Base-by-base conservation (phyloP, 768 basidiomycete genomes). In the Panaeolus papilionaceus region DNA sequence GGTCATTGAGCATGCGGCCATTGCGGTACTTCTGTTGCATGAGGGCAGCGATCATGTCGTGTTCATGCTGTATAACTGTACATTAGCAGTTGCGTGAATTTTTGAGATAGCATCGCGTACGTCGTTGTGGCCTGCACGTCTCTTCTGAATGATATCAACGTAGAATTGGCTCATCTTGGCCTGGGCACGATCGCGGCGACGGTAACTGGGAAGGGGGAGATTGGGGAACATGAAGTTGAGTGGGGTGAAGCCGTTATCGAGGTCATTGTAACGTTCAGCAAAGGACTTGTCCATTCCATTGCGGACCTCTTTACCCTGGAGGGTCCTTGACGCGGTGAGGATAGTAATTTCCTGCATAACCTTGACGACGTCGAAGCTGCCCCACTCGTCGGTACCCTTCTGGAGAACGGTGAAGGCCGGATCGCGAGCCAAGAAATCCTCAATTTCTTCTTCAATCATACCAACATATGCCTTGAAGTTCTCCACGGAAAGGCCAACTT, bases 191-290 rank as follows among this genome's bases (percentile, higher is more conserved):
- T 99, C 98, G 63, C 98, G 89, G 73, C 85, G 88, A 69, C 93
- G 86, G 81, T 99, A 98, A 75, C 92, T 95, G 64, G 92, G 91
- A 72, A 99, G 80, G 23, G 98, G 98, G 67, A 99, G 82, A 76
- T 92, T 94, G 45, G 96, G 93, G 84, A 99, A 96, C 80, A 98
- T 83, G 82, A 96, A 96, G 81, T 99, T 97, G 70, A 99, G 76
- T 0, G 97, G 96, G 0, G 95, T 98, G 79, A 99, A 98, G 3
- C 97, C 97, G 65, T 93, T 94, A 75, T 99, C 98, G 72, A 99
- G 85, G 75, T 95, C 95, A 63, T 88, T 87, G 82, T 92, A 98
- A 37, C 92, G 79, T 33, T 92, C 81, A 0, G 98, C 93, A 79
- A 97, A 98, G 3, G 85, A 83, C 77, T 93, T 92, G 84, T 95